A percentile compares a stretch with the other conserved stretches of the same genome.
phyloP scores from a whole-genome alignment of 2,329 filamentous ascomycete genomes.

The Aspergillus ibericus region DNA sequence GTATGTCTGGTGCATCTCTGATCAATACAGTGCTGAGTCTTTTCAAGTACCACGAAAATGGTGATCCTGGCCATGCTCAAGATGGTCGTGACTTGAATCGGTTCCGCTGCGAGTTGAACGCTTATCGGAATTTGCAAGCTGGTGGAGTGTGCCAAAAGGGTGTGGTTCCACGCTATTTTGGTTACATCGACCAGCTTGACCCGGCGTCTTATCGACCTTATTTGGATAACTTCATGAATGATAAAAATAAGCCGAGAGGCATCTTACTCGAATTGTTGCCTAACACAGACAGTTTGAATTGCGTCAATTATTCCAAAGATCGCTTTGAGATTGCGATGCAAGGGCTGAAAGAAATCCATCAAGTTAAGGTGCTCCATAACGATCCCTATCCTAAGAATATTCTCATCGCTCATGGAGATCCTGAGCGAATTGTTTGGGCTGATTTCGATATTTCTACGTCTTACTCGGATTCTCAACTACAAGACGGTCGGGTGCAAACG shows the following conservation, averaged over 20 bases:
- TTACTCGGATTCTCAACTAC: constrained; percentile 13
- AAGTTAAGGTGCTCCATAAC: constrained; percentile 20
- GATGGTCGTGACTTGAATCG: constrained; percentile 22
- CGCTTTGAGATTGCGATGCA: constrained; percentile 18
- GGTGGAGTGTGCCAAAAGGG: constrained; percentile 16
- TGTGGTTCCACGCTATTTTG: constrained; percentile 17
- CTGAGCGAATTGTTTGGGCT: constrained; percentile 23
- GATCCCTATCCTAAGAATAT: constrained; percentile 26
- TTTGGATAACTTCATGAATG: constrained; percentile 11
- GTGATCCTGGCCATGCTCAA: constrained; percentile 16
- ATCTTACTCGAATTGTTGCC: constrained; percentile 31
- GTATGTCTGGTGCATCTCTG: too few relatives aligned
- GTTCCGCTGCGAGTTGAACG: constrained; percentile 22
- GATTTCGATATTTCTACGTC: constrained; percentile 27
- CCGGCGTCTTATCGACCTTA: constrained; percentile 9
- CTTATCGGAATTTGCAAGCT: constrained; percentile 17
- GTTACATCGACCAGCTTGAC: constrained; percentile 13
- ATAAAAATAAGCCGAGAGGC: constrained; percentile 21
- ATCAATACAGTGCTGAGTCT: too few relatives aligned
- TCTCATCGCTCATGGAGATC: constrained; percentile 20
- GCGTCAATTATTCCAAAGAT: constrained; percentile 20
- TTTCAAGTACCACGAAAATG: constrained; percentile 15
- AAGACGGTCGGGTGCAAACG: not conserved
- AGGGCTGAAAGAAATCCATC: constrained; percentile 23
- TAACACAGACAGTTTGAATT: constrained; percentile 20